Base-by-base conservation (phyloP, 345 rosid genomes). In the Eucalyptus melliodora region DNA sequence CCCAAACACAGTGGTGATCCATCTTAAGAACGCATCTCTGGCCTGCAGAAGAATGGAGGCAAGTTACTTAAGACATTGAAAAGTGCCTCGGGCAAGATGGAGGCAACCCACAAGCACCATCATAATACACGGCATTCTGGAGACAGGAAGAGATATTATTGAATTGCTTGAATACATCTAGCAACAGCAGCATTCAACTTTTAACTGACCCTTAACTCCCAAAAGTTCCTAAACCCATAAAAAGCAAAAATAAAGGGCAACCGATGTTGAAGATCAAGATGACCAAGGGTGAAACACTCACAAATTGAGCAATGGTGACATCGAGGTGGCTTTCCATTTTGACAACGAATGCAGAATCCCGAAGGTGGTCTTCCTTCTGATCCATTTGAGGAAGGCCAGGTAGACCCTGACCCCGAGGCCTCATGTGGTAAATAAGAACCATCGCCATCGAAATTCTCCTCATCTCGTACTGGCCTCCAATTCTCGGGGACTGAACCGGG, bases 1-100 rank as follows among this genome's bases (percentile, higher is more conserved):
- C 97, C 99, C 99, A 98, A 86, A 98, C 94, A 91, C 99, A 97
- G 72, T 98, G 99, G 92, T 98, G 99, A 92, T 97, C 99, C 99
- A 97, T 97, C 98, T 98, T 98, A 55, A 98, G 96, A 88, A 97
- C 96, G 89, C 99, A 98, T 93, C 98, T 96, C 93, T 93, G 97
- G 92, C 99, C 98, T 97, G 89, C 91, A 92, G 88, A 72, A 53
- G 89, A 40, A 88, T 47, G 37, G 87, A 49, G 31, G 15, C 45
- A 37, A 37, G 83, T 77, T 77, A 34, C 19, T 47, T 14, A n/a
- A 47, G n/a, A 45, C 44, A 59, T 34, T 45, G 45, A 77, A 81
- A 37, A 77, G 45, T 53, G n/a, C 65, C 86, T 34, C 17, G 4
- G 16, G 59, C 50, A 55, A 50, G 77, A 88, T 72, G 21, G 53